Evolutionary conservation across 345 rosid genomes (phyloP).

Genomic region (thale cress (Arabidopsis thaliana)): TAIR10.1 NC_003070.9:9153501-9154000

Average conservation of each 20-base stretch:
- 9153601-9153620: constrained; percentile 2
- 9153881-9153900: constrained; percentile 92
- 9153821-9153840: constrained; percentile 76
- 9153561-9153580: background rate
- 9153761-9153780: constrained; percentile 91
- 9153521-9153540: background rate
- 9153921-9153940: background rate
- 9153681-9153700: constrained; percentile 68
- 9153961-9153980: constrained; percentile 23
- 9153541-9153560: background rate
- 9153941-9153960: background rate
- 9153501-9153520: background rate
- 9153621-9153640: background rate
- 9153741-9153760: constrained; percentile 93
- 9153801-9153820: constrained; percentile 95
- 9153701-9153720: constrained; percentile 82
- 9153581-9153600: constrained; percentile 13
- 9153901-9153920: constrained; percentile 46
- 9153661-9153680: constrained; percentile 31
- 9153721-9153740: constrained; percentile 75
- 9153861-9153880: constrained; percentile 75
- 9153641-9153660: constrained; percentile 13
- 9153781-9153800: constrained; percentile 95
- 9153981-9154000: constrained; percentile 81
- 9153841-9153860: constrained; percentile 85